Percentiles rank a stretch among this genome's conserved stretches.
phyloP scores from a whole-genome alignment of 2,329 filamentous ascomycete species.

The Fusarium sp. region DNA sequence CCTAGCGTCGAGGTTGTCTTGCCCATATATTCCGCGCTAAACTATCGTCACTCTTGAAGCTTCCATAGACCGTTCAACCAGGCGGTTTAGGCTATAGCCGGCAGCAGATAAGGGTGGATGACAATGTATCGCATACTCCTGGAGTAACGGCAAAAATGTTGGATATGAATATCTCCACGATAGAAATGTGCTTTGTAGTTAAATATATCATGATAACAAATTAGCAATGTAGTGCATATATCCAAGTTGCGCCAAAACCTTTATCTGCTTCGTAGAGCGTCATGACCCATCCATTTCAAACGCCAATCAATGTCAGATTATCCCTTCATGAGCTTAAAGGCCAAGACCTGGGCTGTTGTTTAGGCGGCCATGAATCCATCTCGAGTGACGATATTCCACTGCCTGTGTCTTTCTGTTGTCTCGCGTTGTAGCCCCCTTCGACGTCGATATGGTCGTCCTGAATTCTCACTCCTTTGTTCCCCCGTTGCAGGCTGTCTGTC shows the following conservation, averaged over 20 bases:
- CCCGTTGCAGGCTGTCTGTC: conserved; percentile 37
- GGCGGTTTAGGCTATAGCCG: background rate
- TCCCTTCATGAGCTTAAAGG: conserved; percentile 15
- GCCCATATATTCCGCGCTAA: background rate
- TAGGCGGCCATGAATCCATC: conserved; percentile 39
- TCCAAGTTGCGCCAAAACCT: conserved; percentile 2
- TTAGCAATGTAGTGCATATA: conserved; percentile 10
- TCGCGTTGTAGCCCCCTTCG: conserved; percentile 28
- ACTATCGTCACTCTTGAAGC: background rate
- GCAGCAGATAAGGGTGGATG: background rate
- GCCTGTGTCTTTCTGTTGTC: conserved; percentile 32
- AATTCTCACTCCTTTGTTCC: conserved; percentile 40
- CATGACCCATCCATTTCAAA: conserved; percentile 10
- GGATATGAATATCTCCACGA: background rate
- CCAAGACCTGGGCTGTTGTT: conserved; percentile 38
- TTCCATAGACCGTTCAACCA: background rate
- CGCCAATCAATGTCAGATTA: conserved; percentile 23
- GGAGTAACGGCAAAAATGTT: too few species aligned
- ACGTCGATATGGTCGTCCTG: conserved; percentile 42
- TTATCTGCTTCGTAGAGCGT: conserved; percentile 10
- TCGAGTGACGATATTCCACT: conserved; percentile 39
- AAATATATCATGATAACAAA: background rate
- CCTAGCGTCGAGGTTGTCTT: conserved; percentile 4
- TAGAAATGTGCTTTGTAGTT: conserved; percentile 4
- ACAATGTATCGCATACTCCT: background rate